A percentile compares a stretch with the other conserved stretches of the same genome.
phyloP scores from a whole-genome alignment of 169 alveolate genomes.

The Cryptosporidium parvum region DNA sequence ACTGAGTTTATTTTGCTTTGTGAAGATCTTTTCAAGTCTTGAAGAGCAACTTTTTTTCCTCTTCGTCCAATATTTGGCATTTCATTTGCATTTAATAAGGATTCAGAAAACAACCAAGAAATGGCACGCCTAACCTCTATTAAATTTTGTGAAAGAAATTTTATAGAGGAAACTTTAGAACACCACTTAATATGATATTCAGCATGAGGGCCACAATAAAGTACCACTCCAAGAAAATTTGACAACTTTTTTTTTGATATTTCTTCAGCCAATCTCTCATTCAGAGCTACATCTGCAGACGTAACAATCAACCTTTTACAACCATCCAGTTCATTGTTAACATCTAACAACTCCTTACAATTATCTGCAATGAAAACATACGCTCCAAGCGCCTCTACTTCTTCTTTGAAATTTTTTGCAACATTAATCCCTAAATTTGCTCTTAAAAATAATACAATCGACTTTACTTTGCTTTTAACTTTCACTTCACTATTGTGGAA shows the following conservation, averaged over 20 bases:
- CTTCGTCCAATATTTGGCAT: slow-evolving; percentile 47
- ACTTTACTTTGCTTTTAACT: slow-evolving; percentile 47
- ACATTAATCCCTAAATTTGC: slow-evolving; percentile 61
- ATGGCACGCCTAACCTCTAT: slow-evolving; percentile 75
- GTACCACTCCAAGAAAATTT: slow-evolving; percentile 55
- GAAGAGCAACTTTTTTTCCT: slow-evolving; percentile 52
- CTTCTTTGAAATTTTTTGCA: slow-evolving; percentile 60
- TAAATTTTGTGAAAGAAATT: slow-evolving; percentile 65
- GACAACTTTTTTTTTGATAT: slow-evolving; percentile 44
- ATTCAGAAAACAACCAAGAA: slow-evolving; percentile 71
- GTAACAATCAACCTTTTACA: slow-evolving; percentile 68
- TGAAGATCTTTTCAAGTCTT: slow-evolving; percentile 24
- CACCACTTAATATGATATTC: slow-evolving; percentile 75
- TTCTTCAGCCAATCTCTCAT: slow-evolving; percentile 49
- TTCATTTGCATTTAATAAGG: slow-evolving; percentile 19
- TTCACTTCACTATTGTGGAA: neutral
- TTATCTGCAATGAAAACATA: slow-evolving; percentile 53
- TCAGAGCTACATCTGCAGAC: slow-evolving; percentile 71
- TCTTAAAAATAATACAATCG: slow-evolving; percentile 68
- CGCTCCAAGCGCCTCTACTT: slow-evolving; percentile 76
- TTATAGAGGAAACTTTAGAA: slow-evolving; percentile 56
- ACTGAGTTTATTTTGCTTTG: slow-evolving; percentile 9
- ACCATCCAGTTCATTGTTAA: slow-evolving; percentile 64
- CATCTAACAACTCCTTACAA: slow-evolving; percentile 29
- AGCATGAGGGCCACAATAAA: slow-evolving; percentile 74